Evolutionary conservation across 2,329 filamentous ascomycete species (phyloP).

Genomic region (Phialemoniopsis sp.): DNA sequence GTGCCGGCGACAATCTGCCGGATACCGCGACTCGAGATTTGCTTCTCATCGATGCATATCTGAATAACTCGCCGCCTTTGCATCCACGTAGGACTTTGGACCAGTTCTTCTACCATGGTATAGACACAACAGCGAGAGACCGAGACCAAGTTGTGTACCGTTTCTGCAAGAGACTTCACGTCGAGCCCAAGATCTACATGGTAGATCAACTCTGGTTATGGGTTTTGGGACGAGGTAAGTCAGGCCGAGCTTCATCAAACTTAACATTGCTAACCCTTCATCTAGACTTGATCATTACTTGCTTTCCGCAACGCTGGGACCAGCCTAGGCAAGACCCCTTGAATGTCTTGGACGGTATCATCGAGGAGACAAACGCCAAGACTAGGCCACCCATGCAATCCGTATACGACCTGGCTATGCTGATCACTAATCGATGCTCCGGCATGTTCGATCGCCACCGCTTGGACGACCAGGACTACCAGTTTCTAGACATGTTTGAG

Average conservation of each 20-base stretch:
- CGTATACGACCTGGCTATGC: constrained; percentile 58
- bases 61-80: constrained; percentile 38
- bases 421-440: constrained; percentile 56
- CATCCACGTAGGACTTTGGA: constrained; percentile 61
- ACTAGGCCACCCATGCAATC: constrained; percentile 54
- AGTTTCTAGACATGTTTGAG: constrained; percentile 67
- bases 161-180: constrained; percentile 34
- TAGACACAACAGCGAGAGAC: constrained; percentile 56
- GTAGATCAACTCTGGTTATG: constrained; percentile 68
- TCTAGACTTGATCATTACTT: constrained; percentile 53
- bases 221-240: constrained; percentile 42
- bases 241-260: too few relatives aligned
- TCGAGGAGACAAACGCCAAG: constrained; percentile 63
- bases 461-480: constrained; percentile 54
- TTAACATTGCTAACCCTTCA: too few relatives aligned
- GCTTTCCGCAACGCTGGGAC: constrained; percentile 54
- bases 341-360: constrained; percentile 59
- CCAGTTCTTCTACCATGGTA: constrained; percentile 63
- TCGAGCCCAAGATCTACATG: constrained; percentile 60
- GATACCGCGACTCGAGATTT: constrained; percentile 29
- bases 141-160: constrained; percentile 62
- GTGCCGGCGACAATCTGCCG: constrained; percentile 22
- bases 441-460: constrained; percentile 58
- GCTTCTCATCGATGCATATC: constrained; percentile 42
- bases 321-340: constrained; percentile 59